A percentile compares a stretch with the other conserved stretches of the same genome.
Evolutionary conservation across 2,329 filamentous ascomycete species (phyloP).

Genomic region (Pestalotiopsis sp.): DNA sequence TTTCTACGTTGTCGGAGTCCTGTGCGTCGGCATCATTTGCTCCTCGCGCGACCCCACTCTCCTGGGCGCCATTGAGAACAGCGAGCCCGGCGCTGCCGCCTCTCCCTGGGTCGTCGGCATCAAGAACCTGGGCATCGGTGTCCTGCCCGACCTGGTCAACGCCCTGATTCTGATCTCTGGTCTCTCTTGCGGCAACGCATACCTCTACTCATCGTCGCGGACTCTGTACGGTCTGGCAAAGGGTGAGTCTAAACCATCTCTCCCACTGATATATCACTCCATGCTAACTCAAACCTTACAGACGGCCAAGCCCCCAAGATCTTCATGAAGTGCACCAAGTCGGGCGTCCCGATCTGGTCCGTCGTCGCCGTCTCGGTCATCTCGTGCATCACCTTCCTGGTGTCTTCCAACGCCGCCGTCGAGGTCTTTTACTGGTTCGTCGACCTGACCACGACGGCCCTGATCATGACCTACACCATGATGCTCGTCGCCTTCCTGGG

Average conservation of each 20-base stretch:
- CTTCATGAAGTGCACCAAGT: conserved; percentile 39
- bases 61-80: conserved; percentile 53
- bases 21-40: conserved; percentile 60
- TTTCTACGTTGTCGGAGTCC: conserved; percentile 63
- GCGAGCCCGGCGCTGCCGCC: conserved; percentile 50
- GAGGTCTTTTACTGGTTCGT: conserved; percentile 43
- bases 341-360: conserved; percentile 45
- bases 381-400: conserved; percentile 38
- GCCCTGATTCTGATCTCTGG: conserved; percentile 35
- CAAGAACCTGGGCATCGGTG: conserved; percentile 51
- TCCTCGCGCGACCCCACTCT: conserved; percentile 59
- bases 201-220: conserved; percentile 21
- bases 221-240: conserved; percentile 29
- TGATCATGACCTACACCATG: conserved; percentile 46
- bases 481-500: conserved; percentile 47
- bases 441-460: conserved; percentile 39
- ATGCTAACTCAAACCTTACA: conserved; percentile 5
- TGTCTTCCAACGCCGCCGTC: conserved; percentile 37
- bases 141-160: conserved; percentile 61
- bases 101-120: conserved; percentile 57
- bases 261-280: neutral
- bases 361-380: conserved; percentile 34
- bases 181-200: conserved; percentile 23
- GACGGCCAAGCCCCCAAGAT: conserved; percentile 37
- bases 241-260: conserved; percentile 5